A percentile compares a stretch with the other conserved stretches of the same genome.
Evolutionary conservation across 2,329 filamentous ascomycete species (phyloP).

Genomic region (Hortaea sp.): DNA sequence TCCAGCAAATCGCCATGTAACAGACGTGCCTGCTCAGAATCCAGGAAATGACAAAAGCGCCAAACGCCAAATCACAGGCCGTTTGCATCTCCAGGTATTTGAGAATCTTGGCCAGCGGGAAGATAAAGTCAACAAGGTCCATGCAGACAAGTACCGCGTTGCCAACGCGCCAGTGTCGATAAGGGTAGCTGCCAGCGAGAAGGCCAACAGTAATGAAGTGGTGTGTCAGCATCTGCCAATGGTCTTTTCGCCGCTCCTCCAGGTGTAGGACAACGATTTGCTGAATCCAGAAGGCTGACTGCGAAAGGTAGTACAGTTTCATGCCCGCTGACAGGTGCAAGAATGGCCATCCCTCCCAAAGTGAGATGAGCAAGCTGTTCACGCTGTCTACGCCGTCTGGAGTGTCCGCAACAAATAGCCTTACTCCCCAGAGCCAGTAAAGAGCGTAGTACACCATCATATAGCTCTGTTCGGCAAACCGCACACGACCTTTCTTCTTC

Average conservation of each 20-base stretch:
- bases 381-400: conserved; percentile 10
- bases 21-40: conserved; percentile 70
- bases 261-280: conserved; percentile 91
- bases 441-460: conserved; percentile 70
- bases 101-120: conserved; percentile 78
- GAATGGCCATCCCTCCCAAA: conserved; percentile 80
- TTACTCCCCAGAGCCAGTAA: conserved; percentile 78
- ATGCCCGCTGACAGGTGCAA: conserved; percentile 62
- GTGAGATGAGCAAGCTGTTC: conserved; percentile 20
- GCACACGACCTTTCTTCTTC: conserved; percentile 61
- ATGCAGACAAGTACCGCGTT: conserved; percentile 84
- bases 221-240: conserved; percentile 91
- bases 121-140: conserved; percentile 82
- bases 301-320: conserved; percentile 84
- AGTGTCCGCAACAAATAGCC: conserved; percentile 32
- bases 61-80: conserved; percentile 74
- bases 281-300: conserved; percentile 89
- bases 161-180: conserved; percentile 77
- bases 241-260: conserved; percentile 87
- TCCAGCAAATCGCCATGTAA: conserved; percentile 73
- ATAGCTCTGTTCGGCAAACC: conserved; percentile 94
- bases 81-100: conserved; percentile 75
- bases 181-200: conserved; percentile 73
- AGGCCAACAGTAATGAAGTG: conserved; percentile 82
- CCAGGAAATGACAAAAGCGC: conserved; percentile 78